Percentiles rank a stretch among this genome's conserved stretches.
These are phyloP conservation scores for Lumnitzera racemosa DNA, from an alignment of 345 rosid genomes.

Conservation along the genomic window DNA sequence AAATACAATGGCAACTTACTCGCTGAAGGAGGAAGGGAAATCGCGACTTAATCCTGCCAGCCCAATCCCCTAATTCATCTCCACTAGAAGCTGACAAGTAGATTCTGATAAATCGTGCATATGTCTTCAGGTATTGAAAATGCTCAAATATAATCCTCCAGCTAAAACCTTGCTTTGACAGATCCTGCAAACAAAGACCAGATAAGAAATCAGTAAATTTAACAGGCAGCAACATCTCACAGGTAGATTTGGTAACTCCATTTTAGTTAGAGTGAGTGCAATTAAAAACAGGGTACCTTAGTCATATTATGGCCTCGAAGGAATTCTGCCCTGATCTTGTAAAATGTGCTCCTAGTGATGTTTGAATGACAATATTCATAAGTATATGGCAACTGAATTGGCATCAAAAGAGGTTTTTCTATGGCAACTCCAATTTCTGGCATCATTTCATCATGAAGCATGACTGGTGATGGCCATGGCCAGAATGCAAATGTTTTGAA, in stretches of 20 bases:
- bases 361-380: slow-evolving; percentile 44
- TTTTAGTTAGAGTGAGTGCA: background rate
- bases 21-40: slow-evolving; percentile 42
- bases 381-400: slow-evolving; percentile 41
- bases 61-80: slow-evolving; percentile 47
- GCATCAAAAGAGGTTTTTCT: slow-evolving; percentile 34
- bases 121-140: slow-evolving; percentile 34
- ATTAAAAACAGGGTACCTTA: slow-evolving; percentile 18
- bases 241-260: background rate
- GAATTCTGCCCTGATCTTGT: slow-evolving; percentile 47
- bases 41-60: slow-evolving; percentile 62
- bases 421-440: slow-evolving; percentile 17
- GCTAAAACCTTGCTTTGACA: too few species aligned
- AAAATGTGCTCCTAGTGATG: slow-evolving; percentile 47
- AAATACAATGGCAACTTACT: slow-evolving; percentile 15
- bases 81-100: slow-evolving; percentile 33
- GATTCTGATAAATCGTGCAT: slow-evolving; percentile 40
- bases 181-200: slow-evolving; percentile 5
- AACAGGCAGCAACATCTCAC: background rate
- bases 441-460: slow-evolving; percentile 26
- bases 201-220: background rate
- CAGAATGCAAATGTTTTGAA: slow-evolving; percentile 45
- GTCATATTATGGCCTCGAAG: slow-evolving; percentile 40
- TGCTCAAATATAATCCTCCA: slow-evolving; percentile 19
- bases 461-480: slow-evolving; percentile 55